Evolutionary conservation across 2,329 filamentous ascomycete genomes (phyloP).

Genomic region (Aspergillus sclerotialis): DNA sequence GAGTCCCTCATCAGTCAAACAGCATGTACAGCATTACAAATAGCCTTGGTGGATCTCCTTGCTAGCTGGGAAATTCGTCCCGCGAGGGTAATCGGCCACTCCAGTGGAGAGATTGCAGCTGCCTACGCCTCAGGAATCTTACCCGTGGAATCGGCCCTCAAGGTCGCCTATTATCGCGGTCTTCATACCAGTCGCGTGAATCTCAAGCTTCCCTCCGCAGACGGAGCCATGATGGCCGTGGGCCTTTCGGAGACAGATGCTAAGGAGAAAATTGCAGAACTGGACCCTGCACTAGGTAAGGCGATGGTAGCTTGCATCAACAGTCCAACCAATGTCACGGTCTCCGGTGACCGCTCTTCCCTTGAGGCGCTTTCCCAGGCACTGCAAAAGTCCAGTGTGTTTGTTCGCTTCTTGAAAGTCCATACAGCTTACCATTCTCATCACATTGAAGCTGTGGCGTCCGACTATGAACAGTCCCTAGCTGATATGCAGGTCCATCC

Average conservation of each 20-base stretch:
- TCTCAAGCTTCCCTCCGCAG: constrained; percentile 1
- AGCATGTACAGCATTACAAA: not conserved
- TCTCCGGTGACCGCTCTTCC: constrained; percentile 3
- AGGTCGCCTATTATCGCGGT: constrained; percentile 20
- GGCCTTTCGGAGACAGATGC: constrained; percentile 11
- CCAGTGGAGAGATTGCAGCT: not conserved
- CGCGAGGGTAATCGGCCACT: not conserved
- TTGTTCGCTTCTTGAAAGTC: constrained; percentile 16
- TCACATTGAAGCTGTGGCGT: constrained; percentile 27
- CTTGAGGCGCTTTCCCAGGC: constrained; percentile 2
- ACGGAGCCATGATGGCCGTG: constrained; percentile 23
- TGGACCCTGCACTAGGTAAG: not conserved
- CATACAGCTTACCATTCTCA: constrained; percentile 38
- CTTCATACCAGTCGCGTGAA: constrained; percentile 12
- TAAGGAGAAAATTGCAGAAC: not conserved
- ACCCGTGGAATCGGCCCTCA: too few species aligned
- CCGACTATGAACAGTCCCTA: constrained; percentile 10
- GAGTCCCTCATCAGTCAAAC: not conserved
- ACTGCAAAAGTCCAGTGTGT: constrained; percentile 3
- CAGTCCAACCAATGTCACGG: constrained; percentile 2
- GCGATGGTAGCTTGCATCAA: constrained; percentile 2
- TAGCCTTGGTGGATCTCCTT: not conserved
- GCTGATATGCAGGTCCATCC: too few species aligned
- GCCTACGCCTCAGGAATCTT: too few species aligned
- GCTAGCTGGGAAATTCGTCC: not conserved